These are phyloP conservation scores for Tolypocladium sp. DNA, from an alignment of 2,329 filamentous ascomycete species.

Conservation along the genomic window DNA sequence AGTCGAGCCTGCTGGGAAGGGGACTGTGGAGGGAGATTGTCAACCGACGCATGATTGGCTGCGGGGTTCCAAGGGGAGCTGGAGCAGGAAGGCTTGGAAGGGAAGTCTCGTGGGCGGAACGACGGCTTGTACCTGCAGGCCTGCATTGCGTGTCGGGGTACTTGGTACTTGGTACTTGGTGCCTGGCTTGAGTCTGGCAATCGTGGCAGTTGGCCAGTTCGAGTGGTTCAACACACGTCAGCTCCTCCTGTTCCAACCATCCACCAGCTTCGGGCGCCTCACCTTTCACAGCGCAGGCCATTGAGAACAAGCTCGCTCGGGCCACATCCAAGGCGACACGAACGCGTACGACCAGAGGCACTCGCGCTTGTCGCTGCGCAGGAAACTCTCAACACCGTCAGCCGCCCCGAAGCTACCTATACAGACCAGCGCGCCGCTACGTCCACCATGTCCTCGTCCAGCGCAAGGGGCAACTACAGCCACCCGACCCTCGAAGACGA, in stretches of 20 bases:
- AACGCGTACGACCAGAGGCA: neutral
- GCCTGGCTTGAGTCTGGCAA: neutral
- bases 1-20: neutral
- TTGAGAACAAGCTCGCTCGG: neutral
- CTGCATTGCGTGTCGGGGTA: neutral
- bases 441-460: slow-evolving; percentile 34
- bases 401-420: neutral
- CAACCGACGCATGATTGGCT: neutral
- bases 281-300: neutral
- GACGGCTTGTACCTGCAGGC: neutral
- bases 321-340: neutral
- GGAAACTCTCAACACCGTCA: neutral
- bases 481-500: slow-evolving; percentile 55
- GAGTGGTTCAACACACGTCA: neutral
- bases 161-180: neutral
- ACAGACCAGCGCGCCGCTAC: neutral
- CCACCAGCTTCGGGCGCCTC: neutral
- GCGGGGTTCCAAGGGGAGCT: neutral
- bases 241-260: neutral
- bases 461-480: slow-evolving; percentile 47
- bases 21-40: neutral
- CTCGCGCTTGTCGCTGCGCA: neutral
- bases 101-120: no score
- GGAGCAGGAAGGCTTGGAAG: no score
- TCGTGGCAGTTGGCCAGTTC: neutral